Evolutionary conservation across 75 land plant species (phyloP), one percentile per base, ranked within the genome.

Genomic region (Pinus taeda): DNA sequence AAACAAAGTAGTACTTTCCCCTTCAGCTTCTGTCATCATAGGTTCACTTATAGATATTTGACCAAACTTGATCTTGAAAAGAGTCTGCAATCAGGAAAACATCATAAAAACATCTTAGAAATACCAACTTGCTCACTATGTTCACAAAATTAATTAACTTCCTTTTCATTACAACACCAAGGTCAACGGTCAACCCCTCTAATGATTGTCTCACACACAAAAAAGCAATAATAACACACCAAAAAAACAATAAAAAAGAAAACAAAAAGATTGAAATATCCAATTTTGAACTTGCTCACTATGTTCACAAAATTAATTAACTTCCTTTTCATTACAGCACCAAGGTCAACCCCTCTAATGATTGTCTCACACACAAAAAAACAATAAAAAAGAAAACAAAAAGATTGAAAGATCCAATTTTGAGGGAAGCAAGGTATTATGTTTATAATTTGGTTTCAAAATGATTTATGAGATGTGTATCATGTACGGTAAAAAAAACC

Each of bases 11-110:
- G 99, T 93, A 17, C 95, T 97, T 83, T 97, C 99, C 77, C 99
- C 99, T 86, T 97, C 99, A 4, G 99, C 90, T 66, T 97, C 99
- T 3, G 99, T 97, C 99, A 97, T 95, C 98, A 97, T 91, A 15
- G 99, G 99, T 79, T 93, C 95, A 65, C 99, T 97, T 37, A 97
- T 75, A 80, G 95, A 97, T 33, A 97, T 97, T 76, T 97, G 99
- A 59, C 99, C 99, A 77, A 97, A 97, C 69, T 87, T 91, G 22
- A 97, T 97, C 87, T 95, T 97, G 85, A 90, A 93, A 14, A 97
- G 83, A 4, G 92, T 93, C 98, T 97, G 89, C 79, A 84, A 49
- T 29, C 17, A 20, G 26, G 15, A 73, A 72, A 42, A 72, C 4
- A 24, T 4, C 58, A 72, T 4, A 24, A 24, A 21, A 49, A 21